These are phyloP conservation scores for Poa pratensis DNA, from an alignment of 176 grass and related monocot species.

Conservation along the genomic window DNA sequence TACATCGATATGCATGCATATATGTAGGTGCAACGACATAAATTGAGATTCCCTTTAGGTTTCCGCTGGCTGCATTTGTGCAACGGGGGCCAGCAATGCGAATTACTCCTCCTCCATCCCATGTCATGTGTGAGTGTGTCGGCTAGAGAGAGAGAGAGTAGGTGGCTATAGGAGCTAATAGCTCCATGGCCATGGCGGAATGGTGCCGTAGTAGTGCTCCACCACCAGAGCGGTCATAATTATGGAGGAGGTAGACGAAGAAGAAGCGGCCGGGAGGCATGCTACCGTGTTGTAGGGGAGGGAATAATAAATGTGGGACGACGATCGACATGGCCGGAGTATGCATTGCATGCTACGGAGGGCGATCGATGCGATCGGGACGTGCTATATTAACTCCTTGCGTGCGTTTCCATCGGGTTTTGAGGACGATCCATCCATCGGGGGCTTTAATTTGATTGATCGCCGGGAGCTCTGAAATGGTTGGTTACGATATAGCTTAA, in stretches of 20 bases:
- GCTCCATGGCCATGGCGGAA: slow-evolving; percentile 21
- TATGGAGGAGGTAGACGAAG: neutral
- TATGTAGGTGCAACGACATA: slow-evolving; percentile 68
- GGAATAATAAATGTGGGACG: slow-evolving; percentile 61
- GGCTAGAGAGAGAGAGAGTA: neutral
- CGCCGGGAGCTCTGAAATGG: neutral
- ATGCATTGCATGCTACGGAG: neutral
- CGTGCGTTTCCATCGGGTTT: slow-evolving; percentile 25
- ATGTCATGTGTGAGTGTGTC: neutral
- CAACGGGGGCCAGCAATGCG: slow-evolving; percentile 46
- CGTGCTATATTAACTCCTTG: no score
- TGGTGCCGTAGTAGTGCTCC: no score
- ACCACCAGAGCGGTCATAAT: no score
- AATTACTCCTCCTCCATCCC: slow-evolving; percentile 16
- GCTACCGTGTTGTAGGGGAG: slow-evolving; percentile 41
- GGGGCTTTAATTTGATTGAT: slow-evolving; percentile 35
- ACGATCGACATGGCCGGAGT: no score
- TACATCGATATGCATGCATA: slow-evolving; percentile 51
- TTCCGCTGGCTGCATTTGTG: slow-evolving; percentile 42
- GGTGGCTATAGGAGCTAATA: neutral
- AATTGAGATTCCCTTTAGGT: slow-evolving; percentile 68
- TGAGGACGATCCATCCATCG: neutral
- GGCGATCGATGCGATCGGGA: no score
- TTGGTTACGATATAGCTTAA: neutral
- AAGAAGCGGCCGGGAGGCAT: slow-evolving; percentile 32